These are phyloP conservation scores for Musa schizocarpa DNA, from an alignment of 176 grass and related monocot species.

Conservation along the genomic window DNA sequence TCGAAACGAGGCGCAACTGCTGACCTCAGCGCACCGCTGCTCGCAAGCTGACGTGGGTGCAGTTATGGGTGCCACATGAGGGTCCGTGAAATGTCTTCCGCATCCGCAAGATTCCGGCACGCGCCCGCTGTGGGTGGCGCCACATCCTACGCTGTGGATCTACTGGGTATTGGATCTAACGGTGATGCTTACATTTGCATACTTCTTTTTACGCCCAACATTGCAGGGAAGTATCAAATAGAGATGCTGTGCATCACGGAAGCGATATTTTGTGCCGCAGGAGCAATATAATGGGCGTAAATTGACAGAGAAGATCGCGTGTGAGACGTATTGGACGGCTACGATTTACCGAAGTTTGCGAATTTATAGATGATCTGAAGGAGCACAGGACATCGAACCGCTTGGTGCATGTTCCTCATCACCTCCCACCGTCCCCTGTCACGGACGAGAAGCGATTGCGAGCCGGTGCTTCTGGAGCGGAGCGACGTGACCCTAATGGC, in stretches of 20 bases:
- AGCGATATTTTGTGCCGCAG: not conserved
- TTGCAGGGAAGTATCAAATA: not conserved
- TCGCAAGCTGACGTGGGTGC: not conserved
- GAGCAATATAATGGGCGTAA: not conserved
- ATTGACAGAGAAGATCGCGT: no score
- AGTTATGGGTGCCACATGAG: no score
- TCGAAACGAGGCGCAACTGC: not conserved
- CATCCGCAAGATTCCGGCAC: not conserved
- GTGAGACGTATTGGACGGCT: no score
- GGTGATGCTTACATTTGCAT: not conserved
- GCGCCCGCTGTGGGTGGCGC: not conserved
- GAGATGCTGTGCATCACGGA: not conserved
- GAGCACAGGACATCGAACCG: not conserved
- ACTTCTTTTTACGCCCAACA: not conserved
- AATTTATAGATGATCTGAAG: not conserved
- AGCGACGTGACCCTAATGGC: conserved; percentile 17
- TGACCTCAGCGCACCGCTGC: not conserved
- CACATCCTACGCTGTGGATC: not conserved
- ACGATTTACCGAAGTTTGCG: not conserved
- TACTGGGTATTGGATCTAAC: not conserved
- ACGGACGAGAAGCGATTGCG: not conserved
- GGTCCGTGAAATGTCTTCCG: no score
- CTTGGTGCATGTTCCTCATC: not conserved
- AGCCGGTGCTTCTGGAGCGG: not conserved
- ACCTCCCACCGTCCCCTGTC: no score